phyloP scores from a whole-genome alignment of 2,329 filamentous ascomycete species.

The Aspergillus tanneri region DNA sequence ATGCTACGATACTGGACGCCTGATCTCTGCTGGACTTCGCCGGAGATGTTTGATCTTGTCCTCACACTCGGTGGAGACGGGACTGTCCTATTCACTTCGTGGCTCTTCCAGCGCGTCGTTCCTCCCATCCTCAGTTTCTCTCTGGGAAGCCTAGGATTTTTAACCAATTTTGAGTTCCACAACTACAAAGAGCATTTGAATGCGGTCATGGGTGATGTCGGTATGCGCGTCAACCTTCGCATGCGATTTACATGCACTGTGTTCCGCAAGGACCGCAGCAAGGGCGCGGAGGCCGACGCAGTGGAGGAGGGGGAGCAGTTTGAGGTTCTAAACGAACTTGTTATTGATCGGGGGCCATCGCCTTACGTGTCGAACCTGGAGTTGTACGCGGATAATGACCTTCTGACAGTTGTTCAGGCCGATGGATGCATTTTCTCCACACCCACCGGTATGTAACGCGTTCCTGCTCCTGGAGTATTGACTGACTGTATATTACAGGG shows the following conservation, averaged over 20 bases:
- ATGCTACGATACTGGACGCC: conserved; percentile 97
- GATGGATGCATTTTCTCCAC: conserved; percentile 98
- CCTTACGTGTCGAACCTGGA: conserved; percentile 97
- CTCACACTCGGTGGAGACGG: conserved; percentile 91
- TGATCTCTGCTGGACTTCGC: conserved; percentile 88
- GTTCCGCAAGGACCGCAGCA: conserved; percentile 64
- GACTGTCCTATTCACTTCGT: conserved; percentile 94
- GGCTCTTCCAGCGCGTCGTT: conserved; percentile 94
- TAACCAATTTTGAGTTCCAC: conserved; percentile 95
- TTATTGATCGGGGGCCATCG: conserved; percentile 94
- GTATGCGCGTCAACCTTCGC: conserved; percentile 95
- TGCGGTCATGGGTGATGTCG: conserved; percentile 86
- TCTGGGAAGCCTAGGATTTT: conserved; percentile 86
- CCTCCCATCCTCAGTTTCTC: conserved; percentile 91
- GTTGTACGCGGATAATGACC: conserved; percentile 90
- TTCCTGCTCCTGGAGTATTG: not conserved
- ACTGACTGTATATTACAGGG: conserved; percentile 40
- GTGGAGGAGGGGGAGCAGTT: conserved; percentile 91
- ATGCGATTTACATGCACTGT: conserved; percentile 99
- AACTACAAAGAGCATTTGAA: conserved; percentile 84
- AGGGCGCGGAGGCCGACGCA: conserved; percentile 52
- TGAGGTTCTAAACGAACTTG: conserved; percentile 95
- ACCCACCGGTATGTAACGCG: conserved; percentile 66
- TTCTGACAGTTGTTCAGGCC: conserved; percentile 91
- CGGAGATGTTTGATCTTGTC: conserved; percentile 94